Evolutionary conservation across 305 asterid species (phyloP), one percentile per base, ranked within the genome.

Genomic region (Plantago coronopus): DNA sequence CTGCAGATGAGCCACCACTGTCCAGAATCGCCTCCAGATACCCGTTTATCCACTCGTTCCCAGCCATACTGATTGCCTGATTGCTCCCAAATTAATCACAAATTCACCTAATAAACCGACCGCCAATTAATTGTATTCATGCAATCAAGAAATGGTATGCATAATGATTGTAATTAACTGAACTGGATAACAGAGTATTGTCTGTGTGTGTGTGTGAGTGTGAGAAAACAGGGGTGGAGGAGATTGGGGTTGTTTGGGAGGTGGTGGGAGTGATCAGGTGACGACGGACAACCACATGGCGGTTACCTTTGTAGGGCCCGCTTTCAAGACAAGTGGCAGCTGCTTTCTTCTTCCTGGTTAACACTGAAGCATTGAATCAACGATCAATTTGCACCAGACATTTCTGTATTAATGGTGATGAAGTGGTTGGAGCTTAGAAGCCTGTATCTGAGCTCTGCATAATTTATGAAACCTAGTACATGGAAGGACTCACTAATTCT

Each of bases 1-100:
- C 79, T 5, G 87, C 83, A 18, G 84, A 69, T 11, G 90, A 82
- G 1, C 96, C 97, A 65, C 78, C 97, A 65, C 78, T 85, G 38
- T 81, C 91, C 68, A 90, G 45, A 47, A 90, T 90, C 18, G 97
- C 97, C 81, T 90, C 97, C 59, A 90, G 44, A 65, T 90, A 90
- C 22, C 97, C 97, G 59, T 90, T 87, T 62, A 90, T 87, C 97
- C 96, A 90, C 70, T 90, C 97, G 48, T 90, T 90, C 46, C 94
- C 96, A 25, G 87, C 96, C 97, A 90, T 87, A 16, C 19, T 73
- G 14, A 19, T 29, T 29, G 9, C 17, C 23, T 53, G 20, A 4
- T 53, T 2, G 5, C 31, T 25, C n/a, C n/a, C n/a, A n/a, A n/a
- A n/a, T n/a, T n/a, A n/a, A n/a, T n/a, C n/a, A n/a, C n/a, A n/a